Base-by-base conservation (phyloP, 768 basidiomycete genomes). In the Xanthoconium purpureum region DNA sequence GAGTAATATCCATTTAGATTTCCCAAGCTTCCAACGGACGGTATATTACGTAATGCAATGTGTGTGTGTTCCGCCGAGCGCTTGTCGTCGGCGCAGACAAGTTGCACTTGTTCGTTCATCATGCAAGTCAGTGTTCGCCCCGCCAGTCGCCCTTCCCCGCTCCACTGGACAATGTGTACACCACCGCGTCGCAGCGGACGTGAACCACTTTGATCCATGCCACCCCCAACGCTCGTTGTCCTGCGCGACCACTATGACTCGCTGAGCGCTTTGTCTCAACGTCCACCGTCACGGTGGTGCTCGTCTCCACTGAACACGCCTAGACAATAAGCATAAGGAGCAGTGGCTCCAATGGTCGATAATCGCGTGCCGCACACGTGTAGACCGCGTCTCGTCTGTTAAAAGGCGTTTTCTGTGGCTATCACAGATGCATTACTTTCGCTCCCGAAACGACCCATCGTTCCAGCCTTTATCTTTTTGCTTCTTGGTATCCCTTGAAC, bases 291-390 rank as follows among this genome's bases (percentile, higher is more conserved):
- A 24, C 49, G 42, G 32, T 35, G 32, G 38, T 53, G 14, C 36
- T 45, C 11, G 18, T 35, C 32, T 35, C 47, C 40, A 17, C 55
- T 46, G 39, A 62, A 42, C 56, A 56, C 54, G 48, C 66, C 52
- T 54, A 50, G 56, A 58, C 54, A 57, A 63, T 54, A 50, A 38
- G 47, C 12, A 24, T 20, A 48, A 37, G 14, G 47, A 47, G 38
- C 8, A 32, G 51, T 62, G 57, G 30, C 52, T 14, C 29, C 40
- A 54, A 50, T 60, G 46, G 61, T 60, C 59, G 57, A 66, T 67
- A 58, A 59, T 70, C 65, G 71, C 66, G 67, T 73, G 67, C 54
- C 47, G 20, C 63, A 64, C 71, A 71, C 67, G 71, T 71, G 66
- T 62, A 57, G 60, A 50, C 63, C 63, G 36, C 67, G 65, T 71